phyloP scores from a whole-genome alignment of 306 rosid genomes.

The Acacia confusa region DNA sequence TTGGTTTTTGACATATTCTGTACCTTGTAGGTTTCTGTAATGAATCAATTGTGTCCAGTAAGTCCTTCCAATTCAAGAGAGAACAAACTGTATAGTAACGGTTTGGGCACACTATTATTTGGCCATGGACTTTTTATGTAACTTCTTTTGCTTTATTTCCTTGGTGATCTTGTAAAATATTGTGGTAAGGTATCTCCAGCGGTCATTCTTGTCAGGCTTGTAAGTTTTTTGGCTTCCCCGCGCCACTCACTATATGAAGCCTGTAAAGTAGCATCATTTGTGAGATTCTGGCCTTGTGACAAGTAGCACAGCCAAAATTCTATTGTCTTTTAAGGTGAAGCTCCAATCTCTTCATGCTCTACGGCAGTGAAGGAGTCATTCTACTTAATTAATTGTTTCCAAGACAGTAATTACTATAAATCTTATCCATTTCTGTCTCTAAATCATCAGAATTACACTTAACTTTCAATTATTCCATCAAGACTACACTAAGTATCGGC shows the following conservation, averaged over 20 bases:
- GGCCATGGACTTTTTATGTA: constrained; percentile 10
- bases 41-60: constrained; percentile 28
- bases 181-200: constrained; percentile 33
- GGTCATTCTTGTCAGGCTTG: constrained; percentile 8
- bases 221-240: constrained; percentile 35
- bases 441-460: neutral
- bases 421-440: neutral
- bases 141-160: constrained; percentile 10
- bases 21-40: constrained; percentile 17
- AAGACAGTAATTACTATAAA: neutral
- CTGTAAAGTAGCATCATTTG: constrained; percentile 29
- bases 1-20: constrained; percentile 37
- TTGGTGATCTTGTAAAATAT: constrained; percentile 26
- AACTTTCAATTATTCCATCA: neutral
- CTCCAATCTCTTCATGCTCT: constrained; percentile 22
- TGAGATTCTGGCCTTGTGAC: constrained; percentile 7
- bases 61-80: constrained; percentile 38
- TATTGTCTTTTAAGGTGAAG: constrained; percentile 13
- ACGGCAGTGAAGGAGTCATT: neutral
- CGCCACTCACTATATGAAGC: constrained; percentile 27
- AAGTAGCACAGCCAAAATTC: constrained; percentile 17
- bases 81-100: constrained; percentile 40
- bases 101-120: constrained; percentile 17
- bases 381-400: neutral
- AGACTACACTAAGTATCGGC: neutral